Evolutionary conservation across 169 alveolate species (phyloP), one percentile per base, ranked within the genome.

Genomic region (Eimeria sp.): DNA sequence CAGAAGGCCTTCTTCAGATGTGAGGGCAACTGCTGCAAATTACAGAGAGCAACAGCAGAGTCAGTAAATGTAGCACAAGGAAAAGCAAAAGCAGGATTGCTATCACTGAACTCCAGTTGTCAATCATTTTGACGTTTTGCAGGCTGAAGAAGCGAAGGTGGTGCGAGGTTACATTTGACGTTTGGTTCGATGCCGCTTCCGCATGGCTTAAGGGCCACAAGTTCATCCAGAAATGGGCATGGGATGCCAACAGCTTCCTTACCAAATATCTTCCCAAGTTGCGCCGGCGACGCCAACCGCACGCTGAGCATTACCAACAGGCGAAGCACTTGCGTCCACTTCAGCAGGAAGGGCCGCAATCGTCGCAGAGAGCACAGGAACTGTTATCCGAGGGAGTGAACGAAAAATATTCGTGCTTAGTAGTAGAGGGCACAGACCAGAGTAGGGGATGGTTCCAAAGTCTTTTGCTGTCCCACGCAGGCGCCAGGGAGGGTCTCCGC

Each of bases 381-480:
- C 67, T 40, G 49, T 58, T 49, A 4, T 3, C 7, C 67, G 80
- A 63, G 27, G 83, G 83, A 63, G 45, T 43, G 63, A n/a, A 18
- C 2, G 93, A 87, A 34, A 25, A 43, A 34, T 87, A 87, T 63
- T 61, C 83, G 25, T 87, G 82, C 82, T 51, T 97, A 86, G 96
- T 89, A 76, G 96, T 96, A 57, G 99, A 98, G 87, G 99, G 99
- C 34, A 96, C 97, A 45, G 99, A 98, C 87, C 99, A 98, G 94
- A 96, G 97, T 83, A 96, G 99, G 40, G 99, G 99, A 18, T 98
- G 99, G 99, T 98, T 97, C 97, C 99, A 98, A 76, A 96, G 98
- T 86, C 95, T 97, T 58, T 80, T 97, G 92, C 92, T 97, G 89
- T 90, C 96, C 65, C 94, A 89, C 78, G 95, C 97, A 89, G 90